phyloP scores from a whole-genome alignment of 2,329 filamentous ascomycete genomes.

The Colletotrichum coccodes region DNA sequence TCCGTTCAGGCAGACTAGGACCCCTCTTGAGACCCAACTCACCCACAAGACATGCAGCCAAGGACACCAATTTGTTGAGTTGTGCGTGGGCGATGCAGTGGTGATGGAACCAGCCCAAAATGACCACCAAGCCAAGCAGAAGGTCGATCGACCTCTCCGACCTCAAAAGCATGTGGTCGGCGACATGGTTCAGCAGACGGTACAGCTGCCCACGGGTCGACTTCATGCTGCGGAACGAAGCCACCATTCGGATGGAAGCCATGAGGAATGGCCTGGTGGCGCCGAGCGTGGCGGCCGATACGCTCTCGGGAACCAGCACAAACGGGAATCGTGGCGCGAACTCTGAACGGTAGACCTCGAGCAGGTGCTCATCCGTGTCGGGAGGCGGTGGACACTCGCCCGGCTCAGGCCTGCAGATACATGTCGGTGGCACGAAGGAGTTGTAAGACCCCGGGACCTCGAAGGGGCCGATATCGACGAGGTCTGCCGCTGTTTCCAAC shows the following conservation, averaged over 20 bases:
- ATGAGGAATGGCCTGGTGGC: slow-evolving; percentile 58
- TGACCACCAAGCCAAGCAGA: slow-evolving; percentile 58
- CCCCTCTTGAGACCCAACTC: slow-evolving; percentile 58
- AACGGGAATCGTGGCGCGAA: slow-evolving; percentile 58
- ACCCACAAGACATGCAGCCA: slow-evolving; percentile 57
- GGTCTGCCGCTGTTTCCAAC: slow-evolving; percentile 21
- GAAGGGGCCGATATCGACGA: slow-evolving; percentile 39
- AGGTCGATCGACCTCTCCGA: slow-evolving; percentile 62
- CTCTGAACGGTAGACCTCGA: slow-evolving; percentile 55
- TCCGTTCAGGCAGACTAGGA: slow-evolving; percentile 53
- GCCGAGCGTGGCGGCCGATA: slow-evolving; percentile 49
- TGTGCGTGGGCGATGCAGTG: slow-evolving; percentile 65
- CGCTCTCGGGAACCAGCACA: slow-evolving; percentile 51
- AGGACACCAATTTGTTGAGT: slow-evolving; percentile 59
- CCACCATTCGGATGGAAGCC: slow-evolving; percentile 59
- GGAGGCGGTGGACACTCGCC: slow-evolving; percentile 51
- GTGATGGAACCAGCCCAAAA: slow-evolving; percentile 63
- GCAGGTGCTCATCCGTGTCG: slow-evolving; percentile 56
- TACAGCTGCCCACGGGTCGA: slow-evolving; percentile 63
- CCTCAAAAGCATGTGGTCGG: slow-evolving; percentile 59
- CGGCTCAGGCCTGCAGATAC: slow-evolving; percentile 56
- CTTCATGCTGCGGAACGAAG: slow-evolving; percentile 56
- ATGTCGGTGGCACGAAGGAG: slow-evolving; percentile 54
- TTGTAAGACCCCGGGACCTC: slow-evolving; percentile 56
- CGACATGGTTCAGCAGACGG: slow-evolving; percentile 54